Evolutionary conservation across 257 asterid species (phyloP).

Genomic region (Nicotiana obtusifolia): DNA sequence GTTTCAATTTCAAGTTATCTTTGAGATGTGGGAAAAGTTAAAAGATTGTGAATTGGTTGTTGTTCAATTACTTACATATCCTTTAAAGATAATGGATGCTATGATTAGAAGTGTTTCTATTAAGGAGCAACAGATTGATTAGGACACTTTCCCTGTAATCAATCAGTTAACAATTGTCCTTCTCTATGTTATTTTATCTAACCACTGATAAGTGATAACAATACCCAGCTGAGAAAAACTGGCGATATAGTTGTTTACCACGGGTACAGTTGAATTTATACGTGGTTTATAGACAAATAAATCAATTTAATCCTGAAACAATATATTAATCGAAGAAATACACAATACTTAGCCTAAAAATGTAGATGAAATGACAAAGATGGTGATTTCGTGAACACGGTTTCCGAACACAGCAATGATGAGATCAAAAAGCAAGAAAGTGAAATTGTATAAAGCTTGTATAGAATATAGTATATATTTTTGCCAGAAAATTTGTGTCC

Average conservation of each 20-base stretch:
- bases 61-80: slow-evolving; percentile 14
- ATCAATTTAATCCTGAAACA: no score
- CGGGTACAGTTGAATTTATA: no score
- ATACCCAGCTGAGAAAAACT: neutral
- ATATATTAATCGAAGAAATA: no score
- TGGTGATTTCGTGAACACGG: no score
- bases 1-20: slow-evolving; percentile 51
- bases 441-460: no score
- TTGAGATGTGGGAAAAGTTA: slow-evolving; percentile 11
- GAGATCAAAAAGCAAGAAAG: no score
- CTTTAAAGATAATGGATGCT: neutral
- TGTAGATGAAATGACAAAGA: no score
- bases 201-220: neutral
- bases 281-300: no score
- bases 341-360: no score
- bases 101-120: slow-evolving; percentile 4
- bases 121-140: slow-evolving; percentile 1
- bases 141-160: neutral
- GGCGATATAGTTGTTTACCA: neutral
- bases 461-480: no score
- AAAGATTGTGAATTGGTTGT: neutral
- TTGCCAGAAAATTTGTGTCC: no score
- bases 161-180: neutral
- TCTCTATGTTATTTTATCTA: neutral
- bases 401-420: no score